Evolutionary conservation across 495 filamentous ascomycete genomes (phyloP), one percentile per base, ranked within the genome.

Genomic region (Xylaria flabelliformis): DNA sequence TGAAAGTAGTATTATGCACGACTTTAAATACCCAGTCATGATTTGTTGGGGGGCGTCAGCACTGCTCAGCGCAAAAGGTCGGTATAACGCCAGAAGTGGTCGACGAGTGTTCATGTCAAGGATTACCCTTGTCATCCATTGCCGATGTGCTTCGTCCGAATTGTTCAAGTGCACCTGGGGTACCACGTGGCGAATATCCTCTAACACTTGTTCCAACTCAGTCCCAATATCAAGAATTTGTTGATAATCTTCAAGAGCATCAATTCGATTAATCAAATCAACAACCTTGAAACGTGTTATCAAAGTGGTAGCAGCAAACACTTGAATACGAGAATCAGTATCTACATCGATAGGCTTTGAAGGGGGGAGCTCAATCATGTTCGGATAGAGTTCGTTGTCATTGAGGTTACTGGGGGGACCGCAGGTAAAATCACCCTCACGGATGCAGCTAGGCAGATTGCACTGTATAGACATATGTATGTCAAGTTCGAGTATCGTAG

Each of bases 401-500:
- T 80, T 74, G 42, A 83, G 70, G 48, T 83, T 83, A 19, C 75
- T 74, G 32, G 81, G 81, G 1, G 80, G 78, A 24, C 51, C 55
- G 66, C 80, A 82, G 50, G 77, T 80, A 64, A 80, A 81, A 69
- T 82, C 79, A 39, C 74, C 80, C n/a, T 81, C 79, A 10, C 78
- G 75, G 7, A 80, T 77, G 48, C 77, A 78, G 42, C 75, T 80
- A 42, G 81, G 81, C n/a, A 83, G 74, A 62, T 80, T 79, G 55
- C 79, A 80, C 32, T 77, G 75, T 61, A 80, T 73, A 6, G 81
- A 79, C 64, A 81, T 75, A 41, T 81, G 76, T 36, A 83, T 76
- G 65, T 83, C 81, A 50, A 82, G 75, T 69, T 83, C 80, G 12
- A 83, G 69, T 53, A 83, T 78, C 48, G 79, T 79, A 32, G 74